Evolutionary conservation across 83 land plant species (phyloP).

Genomic region (Picea mariana): DNA sequence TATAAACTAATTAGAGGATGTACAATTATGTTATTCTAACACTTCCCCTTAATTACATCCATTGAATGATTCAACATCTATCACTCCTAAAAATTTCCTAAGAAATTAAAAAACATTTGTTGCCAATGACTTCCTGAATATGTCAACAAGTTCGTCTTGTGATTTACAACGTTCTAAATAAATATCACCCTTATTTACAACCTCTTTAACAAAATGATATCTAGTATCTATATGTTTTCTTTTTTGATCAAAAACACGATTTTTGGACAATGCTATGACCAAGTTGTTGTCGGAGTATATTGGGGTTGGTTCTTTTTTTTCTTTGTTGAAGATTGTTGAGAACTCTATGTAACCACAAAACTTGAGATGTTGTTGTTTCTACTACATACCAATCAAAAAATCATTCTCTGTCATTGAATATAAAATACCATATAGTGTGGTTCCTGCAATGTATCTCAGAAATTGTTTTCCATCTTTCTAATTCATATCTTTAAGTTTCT

Average conservation of each 20-base stretch:
- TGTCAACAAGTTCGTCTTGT: too few relatives aligned
- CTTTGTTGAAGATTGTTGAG: neutral
- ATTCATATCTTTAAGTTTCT: neutral
- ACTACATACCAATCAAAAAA: neutral
- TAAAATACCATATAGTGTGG: neutral
- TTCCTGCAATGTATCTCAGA: conserved; percentile 11
- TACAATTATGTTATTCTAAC: too few relatives aligned
- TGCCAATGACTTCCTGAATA: too few relatives aligned
- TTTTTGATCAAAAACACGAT: too few relatives aligned
- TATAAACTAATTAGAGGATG: too few relatives aligned
- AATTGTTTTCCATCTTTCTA: neutral
- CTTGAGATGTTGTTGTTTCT: neutral
- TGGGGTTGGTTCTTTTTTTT: neutral
- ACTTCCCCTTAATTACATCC: too few relatives aligned
- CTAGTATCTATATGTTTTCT: too few relatives aligned
- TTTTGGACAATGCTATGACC: too few relatives aligned
- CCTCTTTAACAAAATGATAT: neutral
- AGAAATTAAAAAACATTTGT: too few relatives aligned
- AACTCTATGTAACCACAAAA: neutral
- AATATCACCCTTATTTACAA: neutral
- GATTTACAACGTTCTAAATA: too few relatives aligned
- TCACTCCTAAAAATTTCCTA: too few relatives aligned
- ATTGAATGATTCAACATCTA: too few relatives aligned
- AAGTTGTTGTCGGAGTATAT: neutral
- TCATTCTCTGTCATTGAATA: neutral